Conservation (phyloP, 179 eudicot species). For the Vitellaria paradoxa region DNA sequence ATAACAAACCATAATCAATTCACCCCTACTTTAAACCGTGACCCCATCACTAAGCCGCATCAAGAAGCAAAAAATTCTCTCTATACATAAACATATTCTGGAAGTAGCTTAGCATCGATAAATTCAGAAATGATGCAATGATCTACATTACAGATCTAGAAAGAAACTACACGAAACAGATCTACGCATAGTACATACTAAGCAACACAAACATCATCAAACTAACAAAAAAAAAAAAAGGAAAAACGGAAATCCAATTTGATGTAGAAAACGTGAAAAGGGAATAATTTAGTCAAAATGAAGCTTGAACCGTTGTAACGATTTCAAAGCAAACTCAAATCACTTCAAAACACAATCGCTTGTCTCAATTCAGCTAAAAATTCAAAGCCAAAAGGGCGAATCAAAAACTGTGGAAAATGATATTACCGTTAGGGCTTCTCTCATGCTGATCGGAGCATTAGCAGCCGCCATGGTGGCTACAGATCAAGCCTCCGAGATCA, state of each 20-base stretch:
- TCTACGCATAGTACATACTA: not conserved
- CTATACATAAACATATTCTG: not conserved
- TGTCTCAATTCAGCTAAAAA: not conserved
- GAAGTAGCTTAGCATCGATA: not conserved
- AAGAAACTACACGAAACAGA: constrained; percentile 1
- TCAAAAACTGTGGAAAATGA: not conserved
- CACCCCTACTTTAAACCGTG: too few species aligned
- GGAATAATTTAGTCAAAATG: not conserved
- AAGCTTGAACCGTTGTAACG: too few species aligned
- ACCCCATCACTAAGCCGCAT: too few species aligned
- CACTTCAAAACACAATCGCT: not conserved
- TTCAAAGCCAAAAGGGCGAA: too few species aligned
- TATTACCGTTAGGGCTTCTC: constrained; percentile 78
- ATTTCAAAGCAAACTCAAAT: not conserved
- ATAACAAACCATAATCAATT: not conserved
- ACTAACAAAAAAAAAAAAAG: not conserved
- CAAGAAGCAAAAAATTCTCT: not conserved
- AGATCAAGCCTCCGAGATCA: constrained; percentile 15
- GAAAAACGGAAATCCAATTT: not conserved
- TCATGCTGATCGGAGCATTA: constrained; percentile 87
- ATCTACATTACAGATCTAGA: constrained; percentile 25
- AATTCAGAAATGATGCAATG: not conserved
- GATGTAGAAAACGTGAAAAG: not conserved
- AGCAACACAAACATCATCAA: not conserved
- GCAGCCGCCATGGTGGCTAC: constrained; percentile 73